Conservation (phyloP, 2,329 filamentous ascomycete species). For the Cladophialophora psammophila region DNA sequence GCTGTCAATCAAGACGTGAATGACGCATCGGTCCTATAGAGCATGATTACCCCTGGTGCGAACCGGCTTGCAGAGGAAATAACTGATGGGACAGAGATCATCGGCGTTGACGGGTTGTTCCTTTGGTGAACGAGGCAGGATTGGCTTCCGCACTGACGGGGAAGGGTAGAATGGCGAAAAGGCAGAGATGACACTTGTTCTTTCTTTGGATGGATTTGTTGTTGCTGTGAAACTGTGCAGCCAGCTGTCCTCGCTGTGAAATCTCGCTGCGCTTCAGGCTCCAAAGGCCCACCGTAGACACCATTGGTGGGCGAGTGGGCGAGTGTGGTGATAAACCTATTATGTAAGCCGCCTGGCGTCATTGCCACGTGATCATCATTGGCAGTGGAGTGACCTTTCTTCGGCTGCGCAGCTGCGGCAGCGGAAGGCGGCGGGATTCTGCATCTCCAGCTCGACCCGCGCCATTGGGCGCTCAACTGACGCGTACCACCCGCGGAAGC, state of each 20-base stretch:
- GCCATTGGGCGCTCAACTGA: conserved; percentile 17
- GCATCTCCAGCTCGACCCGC: not conserved
- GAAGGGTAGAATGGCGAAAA: not conserved
- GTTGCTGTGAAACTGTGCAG: conserved; percentile 3
- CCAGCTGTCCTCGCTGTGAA: not conserved
- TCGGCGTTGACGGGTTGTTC: conserved; percentile 33
- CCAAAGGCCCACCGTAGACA: not conserved
- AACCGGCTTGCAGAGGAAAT: conserved; percentile 37
- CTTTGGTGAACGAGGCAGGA: not conserved
- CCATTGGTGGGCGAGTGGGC: not conserved
- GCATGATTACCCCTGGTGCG: conserved; percentile 37
- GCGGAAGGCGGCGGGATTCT: conserved; percentile 21
- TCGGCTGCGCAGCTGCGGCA: conserved; percentile 4
- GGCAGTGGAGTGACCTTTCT: conserved; percentile 9
- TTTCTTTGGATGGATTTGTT: not conserved
- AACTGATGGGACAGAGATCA: conserved; percentile 39
- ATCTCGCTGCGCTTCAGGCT: not conserved
- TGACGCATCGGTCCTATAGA: conserved; percentile 40
- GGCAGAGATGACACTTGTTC: not conserved
- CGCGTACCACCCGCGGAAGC: conserved; percentile 11
- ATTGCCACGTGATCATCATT: not conserved
- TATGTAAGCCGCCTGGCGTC: not conserved
- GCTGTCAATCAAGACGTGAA: conserved; percentile 35
- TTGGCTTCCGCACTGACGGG: not conserved
- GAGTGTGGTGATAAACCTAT: not conserved